Evolutionary conservation across 192 early-diverging fungal species (phyloP), one percentile per base, ranked within the genome.

Genomic region (Pilaira anomala): DNA sequence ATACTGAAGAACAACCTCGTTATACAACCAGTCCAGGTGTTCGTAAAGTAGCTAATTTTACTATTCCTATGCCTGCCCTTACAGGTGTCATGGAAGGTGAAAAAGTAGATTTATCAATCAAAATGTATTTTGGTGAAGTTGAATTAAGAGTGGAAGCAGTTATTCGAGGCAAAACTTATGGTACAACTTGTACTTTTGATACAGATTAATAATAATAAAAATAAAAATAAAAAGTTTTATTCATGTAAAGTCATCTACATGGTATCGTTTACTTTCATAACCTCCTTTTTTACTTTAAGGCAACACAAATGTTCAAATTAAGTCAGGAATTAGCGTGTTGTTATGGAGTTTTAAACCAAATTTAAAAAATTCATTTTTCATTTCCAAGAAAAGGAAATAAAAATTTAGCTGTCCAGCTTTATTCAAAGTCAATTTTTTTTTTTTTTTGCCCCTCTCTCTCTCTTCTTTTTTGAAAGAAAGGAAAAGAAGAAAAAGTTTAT

Each of bases 41-140:
- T 2, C 61, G 65, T 18, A 76, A 76, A 45, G 66, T 76, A 2
- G 74, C 74, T 19, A 76, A 76, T 18, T 76, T 76, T 40, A 70
- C 68, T 40, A 76, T 76, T 21, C 74, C 74, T 26, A 76, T 76
- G 74, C 74, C 74, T 19, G 60, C 69, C 13, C 50, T 76, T 13
- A 66, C 74, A 11, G 69, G 69, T 18, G 74, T 76, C 12, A 61
- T 56, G 28, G 68, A 76, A 50, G 74, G 74, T 22, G 68, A 76
- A 50, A 70, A 76, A 25, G 65, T 76, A 1, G 69, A 67, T 44
- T 33, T 76, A 12, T 60, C 74, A 2, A 76, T 76, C 24, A 76
- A 76, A 44, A 76, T 76, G 74, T 76, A 76, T 36, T 76, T 76
- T 56, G 74, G 74, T 39, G 74, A 76, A 39, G 74, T 76, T 2